Conservation (phyloP, 352 stramenopile species). For the Phytopythium litorale region DNA sequence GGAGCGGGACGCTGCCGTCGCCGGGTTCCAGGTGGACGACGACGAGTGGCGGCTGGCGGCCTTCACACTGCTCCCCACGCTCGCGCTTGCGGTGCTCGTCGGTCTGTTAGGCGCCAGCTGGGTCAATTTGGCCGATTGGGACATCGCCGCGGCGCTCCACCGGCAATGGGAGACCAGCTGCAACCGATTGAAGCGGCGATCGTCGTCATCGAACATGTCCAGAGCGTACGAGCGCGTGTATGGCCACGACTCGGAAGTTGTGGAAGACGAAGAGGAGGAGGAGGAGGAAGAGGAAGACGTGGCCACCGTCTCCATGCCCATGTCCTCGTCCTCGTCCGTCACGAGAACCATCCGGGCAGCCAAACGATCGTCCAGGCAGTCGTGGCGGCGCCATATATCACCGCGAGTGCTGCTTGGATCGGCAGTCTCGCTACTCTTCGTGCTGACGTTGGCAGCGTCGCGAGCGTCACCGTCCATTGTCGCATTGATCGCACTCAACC, state of each 20-base stretch:
- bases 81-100: conserved; percentile 29
- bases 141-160: conserved; percentile 30
- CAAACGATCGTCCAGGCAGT: conserved; percentile 1
- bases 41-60: conserved; percentile 35
- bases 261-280: conserved; percentile 15
- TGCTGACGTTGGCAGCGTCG: conserved; percentile 21
- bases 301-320: conserved; percentile 17
- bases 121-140: conserved; percentile 55
- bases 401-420: conserved; percentile 14
- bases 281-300: conserved; percentile 9
- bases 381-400: conserved; percentile 16
- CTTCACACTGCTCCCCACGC: conserved; percentile 27
- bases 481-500: conserved; percentile 51
- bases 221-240: conserved; percentile 19
- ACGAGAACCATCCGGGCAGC: background rate
- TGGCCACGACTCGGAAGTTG: background rate
- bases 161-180: conserved; percentile 11
- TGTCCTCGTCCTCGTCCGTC: conserved; percentile 4
- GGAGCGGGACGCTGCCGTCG: conserved; percentile 26
- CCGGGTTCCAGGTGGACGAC: conserved; percentile 40
- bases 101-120: conserved; percentile 35
- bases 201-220: conserved; percentile 1
- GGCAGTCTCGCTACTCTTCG: conserved; percentile 17
- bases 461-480: conserved; percentile 41
- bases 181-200: conserved; percentile 3